Conservation (phyloP, 163 green algal species). For the Volvox carteri region DNA sequence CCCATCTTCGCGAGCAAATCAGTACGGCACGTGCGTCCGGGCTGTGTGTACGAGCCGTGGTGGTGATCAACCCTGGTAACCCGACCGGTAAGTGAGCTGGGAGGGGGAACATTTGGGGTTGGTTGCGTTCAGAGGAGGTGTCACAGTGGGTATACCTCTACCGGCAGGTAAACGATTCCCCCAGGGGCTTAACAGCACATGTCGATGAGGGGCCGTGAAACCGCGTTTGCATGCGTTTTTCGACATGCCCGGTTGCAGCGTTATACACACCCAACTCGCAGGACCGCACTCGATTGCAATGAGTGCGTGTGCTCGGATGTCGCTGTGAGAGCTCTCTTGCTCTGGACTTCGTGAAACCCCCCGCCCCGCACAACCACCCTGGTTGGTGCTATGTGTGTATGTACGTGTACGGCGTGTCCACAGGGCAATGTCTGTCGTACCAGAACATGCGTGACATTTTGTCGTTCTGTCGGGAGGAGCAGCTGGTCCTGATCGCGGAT, state of each 20-base stretch:
- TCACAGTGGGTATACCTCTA: too few relatives aligned
- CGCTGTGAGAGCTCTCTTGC: too few relatives aligned
- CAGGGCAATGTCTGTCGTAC: slow-evolving; percentile 79
- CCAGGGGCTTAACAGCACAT: too few relatives aligned
- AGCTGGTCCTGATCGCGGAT: slow-evolving; percentile 90
- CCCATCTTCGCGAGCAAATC: slow-evolving; percentile 68
- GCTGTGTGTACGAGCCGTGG: slow-evolving; percentile 59
- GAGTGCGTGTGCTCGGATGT: too few relatives aligned
- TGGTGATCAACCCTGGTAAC: slow-evolving; percentile 97
- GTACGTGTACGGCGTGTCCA: not conserved
- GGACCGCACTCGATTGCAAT: too few relatives aligned
- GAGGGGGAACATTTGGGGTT: not conserved
- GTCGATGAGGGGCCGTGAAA: too few relatives aligned
- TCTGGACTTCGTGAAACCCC: too few relatives aligned
- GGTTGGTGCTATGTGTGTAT: not conserved
- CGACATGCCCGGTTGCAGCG: not conserved
- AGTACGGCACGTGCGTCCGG: slow-evolving; percentile 42
- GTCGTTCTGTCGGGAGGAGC: slow-evolving; percentile 79
- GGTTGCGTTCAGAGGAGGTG: too few relatives aligned
- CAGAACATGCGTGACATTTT: slow-evolving; percentile 82
- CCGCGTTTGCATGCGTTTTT: not conserved
- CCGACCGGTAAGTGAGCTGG: slow-evolving; percentile 72
- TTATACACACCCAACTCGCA: too few relatives aligned
- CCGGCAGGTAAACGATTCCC: too few relatives aligned
- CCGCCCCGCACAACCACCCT: too few relatives aligned